Percentiles rank a stretch among this genome's conserved stretches.
These are phyloP conservation scores for Septoria linicola DNA, from an alignment of 2,329 filamentous ascomycete species.

Conservation along the genomic window DNA sequence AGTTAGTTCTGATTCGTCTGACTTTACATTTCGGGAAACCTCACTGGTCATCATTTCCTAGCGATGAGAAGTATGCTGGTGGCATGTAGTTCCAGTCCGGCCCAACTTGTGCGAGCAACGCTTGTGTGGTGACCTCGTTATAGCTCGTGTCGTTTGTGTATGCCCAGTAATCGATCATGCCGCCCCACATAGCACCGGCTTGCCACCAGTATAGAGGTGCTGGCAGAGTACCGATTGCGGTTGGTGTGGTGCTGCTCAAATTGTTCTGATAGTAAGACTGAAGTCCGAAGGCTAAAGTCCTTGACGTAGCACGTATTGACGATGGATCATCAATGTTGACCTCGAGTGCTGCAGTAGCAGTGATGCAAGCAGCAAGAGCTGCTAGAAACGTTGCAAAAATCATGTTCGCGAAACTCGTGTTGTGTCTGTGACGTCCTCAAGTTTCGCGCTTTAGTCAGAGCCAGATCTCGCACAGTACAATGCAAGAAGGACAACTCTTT, in stretches of 20 bases:
- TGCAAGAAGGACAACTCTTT: not conserved
- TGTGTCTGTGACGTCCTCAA: not conserved
- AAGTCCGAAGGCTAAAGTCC: slow-evolving; percentile 36
- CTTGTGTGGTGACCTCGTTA: slow-evolving; percentile 43
- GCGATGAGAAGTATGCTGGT: slow-evolving; percentile 36
- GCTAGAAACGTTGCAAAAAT: slow-evolving; percentile 14
- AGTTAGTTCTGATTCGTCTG: not conserved
- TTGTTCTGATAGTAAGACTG: slow-evolving; percentile 41
- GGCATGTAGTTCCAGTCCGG: slow-evolving; percentile 47
- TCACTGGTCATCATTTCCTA: slow-evolving; percentile 57
- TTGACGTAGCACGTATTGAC: slow-evolving; percentile 38
- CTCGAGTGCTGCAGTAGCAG: slow-evolving; percentile 19
- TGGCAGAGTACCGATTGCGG: slow-evolving; percentile 42
- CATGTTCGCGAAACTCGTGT: too few relatives aligned
- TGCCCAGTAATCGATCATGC: slow-evolving; percentile 46
- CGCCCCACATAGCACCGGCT: slow-evolving; percentile 42
- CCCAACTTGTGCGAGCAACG: slow-evolving; percentile 45
- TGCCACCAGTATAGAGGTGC: slow-evolving; percentile 51
- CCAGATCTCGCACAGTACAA: not conserved
- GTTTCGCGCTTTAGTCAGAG: too few relatives aligned
- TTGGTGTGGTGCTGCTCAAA: slow-evolving; percentile 31
- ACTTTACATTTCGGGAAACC: not conserved
- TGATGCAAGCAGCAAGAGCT: slow-evolving; percentile 11
- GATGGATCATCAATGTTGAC: slow-evolving; percentile 27
- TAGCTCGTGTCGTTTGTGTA: slow-evolving; percentile 49